Conservation (phyloP, 768 basidiomycete genomes). For the Dioszegia hungarica region DNA sequence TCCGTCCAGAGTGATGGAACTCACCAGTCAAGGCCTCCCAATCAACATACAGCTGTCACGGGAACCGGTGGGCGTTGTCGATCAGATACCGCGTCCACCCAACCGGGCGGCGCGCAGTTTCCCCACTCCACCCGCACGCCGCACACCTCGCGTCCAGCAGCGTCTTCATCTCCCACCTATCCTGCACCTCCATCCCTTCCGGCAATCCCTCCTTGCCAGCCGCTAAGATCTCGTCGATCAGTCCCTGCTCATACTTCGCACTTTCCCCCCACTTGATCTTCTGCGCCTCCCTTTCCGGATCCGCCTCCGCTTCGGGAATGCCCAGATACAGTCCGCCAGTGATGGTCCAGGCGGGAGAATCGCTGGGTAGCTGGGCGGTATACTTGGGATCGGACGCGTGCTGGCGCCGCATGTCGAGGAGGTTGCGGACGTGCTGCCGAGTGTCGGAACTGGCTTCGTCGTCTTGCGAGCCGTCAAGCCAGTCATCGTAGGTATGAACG, state of each 20-base stretch:
- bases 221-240: background rate
- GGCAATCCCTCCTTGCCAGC: background rate
- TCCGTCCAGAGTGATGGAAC: too few relatives aligned
- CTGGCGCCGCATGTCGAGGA: background rate
- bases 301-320: background rate
- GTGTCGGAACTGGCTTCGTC: background rate
- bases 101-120: background rate
- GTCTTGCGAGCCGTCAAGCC: background rate
- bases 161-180: background rate
- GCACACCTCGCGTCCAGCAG: background rate
- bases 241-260: background rate
- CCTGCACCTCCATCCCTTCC: background rate
- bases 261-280: background rate
- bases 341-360: background rate
- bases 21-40: too few relatives aligned
- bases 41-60: too few relatives aligned
- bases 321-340: background rate
- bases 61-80: background rate
- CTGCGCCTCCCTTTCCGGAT: background rate
- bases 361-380: background rate
- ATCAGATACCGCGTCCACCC: background rate
- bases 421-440: background rate
- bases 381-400: too few relatives aligned
- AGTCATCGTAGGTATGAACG: background rate
- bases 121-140: constrained; percentile 1